phyloP scores from a whole-genome alignment of 2,329 filamentous ascomycete species.

The Drechslerella stenobrocha region DNA sequence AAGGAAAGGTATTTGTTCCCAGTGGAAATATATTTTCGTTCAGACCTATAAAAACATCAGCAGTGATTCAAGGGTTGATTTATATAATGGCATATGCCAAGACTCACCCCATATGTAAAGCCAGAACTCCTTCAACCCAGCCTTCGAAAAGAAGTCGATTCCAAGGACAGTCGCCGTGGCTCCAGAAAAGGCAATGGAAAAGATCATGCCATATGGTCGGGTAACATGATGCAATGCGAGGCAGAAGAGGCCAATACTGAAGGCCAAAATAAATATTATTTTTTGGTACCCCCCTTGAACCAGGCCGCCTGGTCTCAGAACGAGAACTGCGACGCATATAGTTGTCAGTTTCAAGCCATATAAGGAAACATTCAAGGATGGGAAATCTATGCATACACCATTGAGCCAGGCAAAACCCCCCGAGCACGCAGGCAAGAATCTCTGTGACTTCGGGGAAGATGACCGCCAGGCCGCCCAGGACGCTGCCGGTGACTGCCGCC shows the following conservation, averaged over 20 bases:
- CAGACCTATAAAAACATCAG: slow-evolving; percentile 59
- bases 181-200: slow-evolving; percentile 75
- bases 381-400: slow-evolving; percentile 64
- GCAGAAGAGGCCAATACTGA: slow-evolving; percentile 70
- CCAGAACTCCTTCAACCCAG: slow-evolving; percentile 97
- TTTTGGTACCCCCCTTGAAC: slow-evolving; percentile 66
- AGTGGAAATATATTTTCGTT: slow-evolving; percentile 80
- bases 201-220: slow-evolving; percentile 75
- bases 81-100: slow-evolving; percentile 5
- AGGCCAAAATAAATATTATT: slow-evolving; percentile 73
- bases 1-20: slow-evolving; percentile 74
- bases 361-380: background rate
- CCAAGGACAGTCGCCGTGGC: slow-evolving; percentile 78
- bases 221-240: slow-evolving; percentile 79
- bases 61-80: slow-evolving; percentile 22
- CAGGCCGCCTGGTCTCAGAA: slow-evolving; percentile 74
- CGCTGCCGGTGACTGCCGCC: slow-evolving; percentile 69
- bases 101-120: slow-evolving; percentile 77
- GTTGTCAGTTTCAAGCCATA: slow-evolving; percentile 14
- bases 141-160: slow-evolving; percentile 84
- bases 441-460: slow-evolving; percentile 83
- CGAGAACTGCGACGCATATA: slow-evolving; percentile 62
- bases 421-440: slow-evolving; percentile 82
- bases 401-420: slow-evolving; percentile 84
- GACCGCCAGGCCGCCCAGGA: slow-evolving; percentile 73